Base-by-base conservation (phyloP, 2,329 filamentous ascomycete genomes). In the Fusarium albosuccineum region DNA sequence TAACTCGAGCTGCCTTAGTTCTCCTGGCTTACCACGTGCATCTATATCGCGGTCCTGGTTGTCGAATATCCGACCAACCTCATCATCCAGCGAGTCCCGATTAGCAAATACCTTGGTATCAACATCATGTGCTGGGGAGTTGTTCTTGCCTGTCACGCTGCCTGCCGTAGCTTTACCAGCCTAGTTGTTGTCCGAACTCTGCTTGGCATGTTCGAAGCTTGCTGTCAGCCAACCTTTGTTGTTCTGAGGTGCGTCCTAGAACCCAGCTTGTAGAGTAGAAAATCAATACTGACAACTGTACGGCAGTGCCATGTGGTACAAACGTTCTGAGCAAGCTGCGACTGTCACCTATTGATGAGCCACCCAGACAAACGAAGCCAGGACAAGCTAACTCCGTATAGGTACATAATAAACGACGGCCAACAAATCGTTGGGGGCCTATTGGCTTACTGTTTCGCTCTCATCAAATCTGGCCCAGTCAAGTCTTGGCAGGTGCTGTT, bases 401-500 rank as follows among this genome's bases (percentile, higher is more conserved):
- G 44, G 44, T 89, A 91, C 75, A 91, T 91, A 87, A 92, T 92
- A 89, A 92, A 92, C 73, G 90, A 90, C 7, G 83, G 83, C 1
- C 90, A 92, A 73, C 90, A 92, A 72, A 89, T 92, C 55, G 87
- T 92, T 4, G 90, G 90, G 39, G 90, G 90, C 4, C 82, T 92
- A 0, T 80, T 92, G 2, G 89, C 89, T 0, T 91, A 90, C 74
- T 88, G 88, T 64, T 83, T 84, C 67, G 80, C 82, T 7, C 78
- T 86, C 4, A 86, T 88, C 6, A 79, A 77, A 9, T 78, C 70
- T 6, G 83, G 85, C 7, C 79, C 82, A 0, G 80, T 91, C 60
- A 84, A 84, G 72, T 87, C 87, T 22, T 92, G 89, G 89, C 89
- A 92, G 73, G 87, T 86, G 59, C 83, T 92, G 7, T 92, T 91